Base-by-base conservation (phyloP, 2,329 filamentous ascomycete genomes). In the Escovopsis sp. region DNA sequence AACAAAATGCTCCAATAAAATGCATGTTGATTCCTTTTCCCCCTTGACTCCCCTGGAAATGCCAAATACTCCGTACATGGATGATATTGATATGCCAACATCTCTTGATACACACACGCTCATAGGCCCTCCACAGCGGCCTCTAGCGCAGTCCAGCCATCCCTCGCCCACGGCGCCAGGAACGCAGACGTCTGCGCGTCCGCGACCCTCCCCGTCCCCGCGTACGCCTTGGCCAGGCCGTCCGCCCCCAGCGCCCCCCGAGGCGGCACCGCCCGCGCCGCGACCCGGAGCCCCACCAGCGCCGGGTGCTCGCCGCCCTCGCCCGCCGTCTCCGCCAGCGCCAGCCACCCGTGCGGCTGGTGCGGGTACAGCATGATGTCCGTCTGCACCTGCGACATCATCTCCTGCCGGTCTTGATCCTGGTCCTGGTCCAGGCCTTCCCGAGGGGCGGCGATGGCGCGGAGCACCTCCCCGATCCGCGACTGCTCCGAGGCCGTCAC, bases 281-380 rank as follows among this genome's bases (percentile, higher is more conserved):
- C 87, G n/a, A 87, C 85, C 54, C 79, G 72, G 47, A 94, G 67
- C 2, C 87, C 85, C 77, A 94, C 87, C 50, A 84, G 76, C 3
- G 84, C 80, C 0, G 69, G 63, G 43, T 70, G 64, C n/a, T 65
- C 62, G 4, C 45, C 45, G 12, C 44, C 39, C 15, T 44, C 45
- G 12, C 42, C 45, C 26, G 38, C 33, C 4, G 43, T 33, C 33
- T 76, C 70, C 0, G 83, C 77, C 23, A 96, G 67, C 40, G 82
- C 71, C 36, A 76, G 72, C 91, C 91, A 98, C 1, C 86, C 85
- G 41, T 83, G 75, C 1, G 87, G 78, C 45, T 87, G 72, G 45
- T 80, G 71, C 0, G 91, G 91, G 39, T 83, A 74, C 19, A 95
- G 70, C 74, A 95, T 82, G 15, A 94, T 75, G 43, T 86, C 80